Conservation (phyloP, 2,329 filamentous ascomycete genomes). For the Pezicula radicicola region DNA sequence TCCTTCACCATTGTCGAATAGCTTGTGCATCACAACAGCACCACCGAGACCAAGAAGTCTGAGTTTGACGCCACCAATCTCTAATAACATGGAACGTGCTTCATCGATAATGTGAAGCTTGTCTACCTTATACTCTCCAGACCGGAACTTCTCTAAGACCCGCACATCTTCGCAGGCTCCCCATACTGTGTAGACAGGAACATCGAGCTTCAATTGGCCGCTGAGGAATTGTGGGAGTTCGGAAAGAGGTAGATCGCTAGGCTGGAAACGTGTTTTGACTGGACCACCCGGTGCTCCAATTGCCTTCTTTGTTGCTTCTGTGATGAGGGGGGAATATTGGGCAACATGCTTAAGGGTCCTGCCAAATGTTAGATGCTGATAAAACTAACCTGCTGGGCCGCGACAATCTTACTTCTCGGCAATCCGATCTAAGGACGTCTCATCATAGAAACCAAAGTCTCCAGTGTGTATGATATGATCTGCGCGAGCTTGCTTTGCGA, state of each 20-base stretch:
- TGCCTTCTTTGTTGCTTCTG: slow-evolving; percentile 69
- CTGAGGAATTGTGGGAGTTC: slow-evolving; percentile 87
- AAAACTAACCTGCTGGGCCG: slow-evolving; percentile 2
- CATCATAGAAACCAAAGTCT: slow-evolving; percentile 99
- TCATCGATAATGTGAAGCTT: slow-evolving; percentile 99
- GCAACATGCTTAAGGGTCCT: slow-evolving; percentile 98
- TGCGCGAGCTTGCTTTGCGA: slow-evolving; percentile 89
- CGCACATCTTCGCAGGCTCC: slow-evolving; percentile 98
- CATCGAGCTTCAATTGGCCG: slow-evolving; percentile 85
- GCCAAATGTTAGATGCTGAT: slow-evolving; percentile 23
- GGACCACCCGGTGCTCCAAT: slow-evolving; percentile 67
- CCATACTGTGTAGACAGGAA: slow-evolving; percentile 98
- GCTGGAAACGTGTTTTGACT: slow-evolving; percentile 81
- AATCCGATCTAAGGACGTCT: slow-evolving; percentile 91
- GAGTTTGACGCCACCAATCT: slow-evolving; percentile 93
- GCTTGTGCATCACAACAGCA: slow-evolving; percentile 98
- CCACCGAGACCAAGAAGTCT: slow-evolving; percentile 90
- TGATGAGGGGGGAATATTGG: slow-evolving; percentile 93
- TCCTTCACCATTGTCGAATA: slow-evolving; percentile 97
- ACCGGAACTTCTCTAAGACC: slow-evolving; percentile 94
- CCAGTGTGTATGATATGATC: slow-evolving; percentile 99
- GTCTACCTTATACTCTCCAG: slow-evolving; percentile 94
- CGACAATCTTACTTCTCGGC: slow-evolving; percentile 78
- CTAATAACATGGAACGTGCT: slow-evolving; percentile 90
- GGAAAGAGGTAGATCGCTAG: slow-evolving; percentile 83